phyloP scores from a whole-genome alignment of 2,329 filamentous ascomycete species.

The Chaetomiaceae sp. region DNA sequence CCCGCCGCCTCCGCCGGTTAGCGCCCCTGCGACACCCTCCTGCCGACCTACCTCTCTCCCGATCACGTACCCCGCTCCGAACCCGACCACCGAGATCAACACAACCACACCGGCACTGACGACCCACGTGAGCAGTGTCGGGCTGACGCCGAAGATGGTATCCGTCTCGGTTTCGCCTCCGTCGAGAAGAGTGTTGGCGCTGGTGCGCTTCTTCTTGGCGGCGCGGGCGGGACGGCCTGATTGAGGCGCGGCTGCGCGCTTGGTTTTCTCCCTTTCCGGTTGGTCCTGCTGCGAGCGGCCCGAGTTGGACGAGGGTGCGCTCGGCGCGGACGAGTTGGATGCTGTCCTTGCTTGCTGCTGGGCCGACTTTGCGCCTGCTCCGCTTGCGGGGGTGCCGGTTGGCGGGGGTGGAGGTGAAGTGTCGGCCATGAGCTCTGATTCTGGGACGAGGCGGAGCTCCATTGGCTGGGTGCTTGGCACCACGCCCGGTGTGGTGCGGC shows the following conservation, averaged over 20 bases:
- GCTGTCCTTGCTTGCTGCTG: conserved; percentile 23
- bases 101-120: conserved; percentile 64
- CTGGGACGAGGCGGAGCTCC: conserved; percentile 55
- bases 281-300: conserved; percentile 21
- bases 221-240: conserved; percentile 39
- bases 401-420: conserved; percentile 5
- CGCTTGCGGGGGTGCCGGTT: neutral
- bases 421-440: conserved; percentile 53
- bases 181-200: conserved; percentile 33
- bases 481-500: conserved; percentile 33
- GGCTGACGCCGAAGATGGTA: conserved; percentile 43
- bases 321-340: conserved; percentile 31
- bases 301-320: conserved; percentile 27
- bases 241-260: conserved; percentile 40
- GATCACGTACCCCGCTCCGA: conserved; percentile 65
- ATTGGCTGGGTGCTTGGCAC: conserved; percentile 50
- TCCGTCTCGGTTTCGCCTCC: conserved; percentile 29
- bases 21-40: conserved; percentile 40
- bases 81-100: conserved; percentile 63
- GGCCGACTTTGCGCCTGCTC: neutral
- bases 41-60: conserved; percentile 62
- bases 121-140: conserved; percentile 60
- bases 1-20: neutral
- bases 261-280: conserved; percentile 45
- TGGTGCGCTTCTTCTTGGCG: conserved; percentile 57